phyloP scores from a whole-genome alignment of 306 rosid species.

The Geum urbanum region DNA sequence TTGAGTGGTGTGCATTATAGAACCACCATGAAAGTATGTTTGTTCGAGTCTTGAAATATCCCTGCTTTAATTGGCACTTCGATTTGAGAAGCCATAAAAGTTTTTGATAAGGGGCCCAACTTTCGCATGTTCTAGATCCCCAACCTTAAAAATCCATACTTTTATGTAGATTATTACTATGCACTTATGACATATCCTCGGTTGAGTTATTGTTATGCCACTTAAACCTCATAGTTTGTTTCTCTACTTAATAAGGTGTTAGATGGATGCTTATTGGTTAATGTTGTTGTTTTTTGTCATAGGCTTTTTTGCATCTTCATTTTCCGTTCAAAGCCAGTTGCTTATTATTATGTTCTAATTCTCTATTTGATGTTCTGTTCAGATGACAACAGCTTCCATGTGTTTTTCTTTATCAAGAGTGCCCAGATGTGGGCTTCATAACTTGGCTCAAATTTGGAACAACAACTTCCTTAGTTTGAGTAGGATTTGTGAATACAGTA shows the following conservation, averaged over 20 bases:
- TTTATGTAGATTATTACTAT: neutral
- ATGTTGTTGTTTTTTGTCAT: conserved; percentile 3
- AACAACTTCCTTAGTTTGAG: conserved; percentile 46
- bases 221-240: neutral
- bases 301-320: conserved; percentile 21
- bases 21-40: conserved; percentile 3
- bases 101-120: neutral
- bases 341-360: conserved; percentile 20
- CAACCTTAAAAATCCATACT: neutral
- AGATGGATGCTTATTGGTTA: neutral
- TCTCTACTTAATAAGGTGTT: conserved; percentile 7
- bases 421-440: conserved; percentile 62
- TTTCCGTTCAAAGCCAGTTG: conserved; percentile 45
- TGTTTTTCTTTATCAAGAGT: conserved; percentile 57
- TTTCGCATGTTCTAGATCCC: neutral
- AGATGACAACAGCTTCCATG: conserved; percentile 57
- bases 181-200: neutral
- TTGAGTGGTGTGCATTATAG: neutral
- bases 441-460: conserved; percentile 52
- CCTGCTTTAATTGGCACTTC: neutral
- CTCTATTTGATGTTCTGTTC: conserved; percentile 23
- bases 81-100: neutral
- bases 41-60: neutral
- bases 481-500: conserved; percentile 37
- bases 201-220: neutral